These are phyloP conservation scores for Cnidoscolus chayamansa DNA, from an alignment of 441 rosid genomes.

Conservation along the genomic window DNA sequence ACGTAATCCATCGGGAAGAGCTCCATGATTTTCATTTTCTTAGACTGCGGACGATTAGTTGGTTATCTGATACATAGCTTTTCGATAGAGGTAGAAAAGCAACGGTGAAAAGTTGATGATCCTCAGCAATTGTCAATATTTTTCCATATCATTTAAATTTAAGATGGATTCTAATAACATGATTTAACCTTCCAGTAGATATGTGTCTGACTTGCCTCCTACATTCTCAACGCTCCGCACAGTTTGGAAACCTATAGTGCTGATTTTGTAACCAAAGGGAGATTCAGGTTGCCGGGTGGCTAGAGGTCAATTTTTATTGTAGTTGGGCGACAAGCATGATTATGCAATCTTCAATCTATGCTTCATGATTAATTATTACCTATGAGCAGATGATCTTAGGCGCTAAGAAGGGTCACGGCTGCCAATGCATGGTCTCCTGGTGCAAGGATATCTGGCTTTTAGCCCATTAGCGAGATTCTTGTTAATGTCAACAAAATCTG, in stretches of 20 bases:
- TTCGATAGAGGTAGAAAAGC: too few species aligned
- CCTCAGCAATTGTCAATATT: too few species aligned
- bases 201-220: slow-evolving; percentile 49
- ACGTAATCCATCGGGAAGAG: too few species aligned
- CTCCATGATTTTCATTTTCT: too few species aligned
- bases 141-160: not conserved
- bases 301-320: too few species aligned
- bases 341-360: too few species aligned
- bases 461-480: slow-evolving; percentile 57
- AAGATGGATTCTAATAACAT: slow-evolving; percentile 53
- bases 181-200: slow-evolving; percentile 58
- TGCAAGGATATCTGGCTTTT: slow-evolving; percentile 80
- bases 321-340: too few species aligned
- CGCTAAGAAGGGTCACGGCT: slow-evolving; percentile 75
- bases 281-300: too few species aligned
- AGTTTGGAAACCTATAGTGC: slow-evolving; percentile 42
- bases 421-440: slow-evolving; percentile 94
- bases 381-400: slow-evolving; percentile 42
- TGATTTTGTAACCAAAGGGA: not conserved
- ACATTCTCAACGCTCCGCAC: slow-evolving; percentile 63
- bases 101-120: too few species aligned
- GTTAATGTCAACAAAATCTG: slow-evolving; percentile 64
- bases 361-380: slow-evolving; percentile 26
- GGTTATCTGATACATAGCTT: too few species aligned
- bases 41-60: too few species aligned